Evolutionary conservation across 2,329 filamentous ascomycete species (phyloP).

Genomic region (Fusarium bactridioides): DNA sequence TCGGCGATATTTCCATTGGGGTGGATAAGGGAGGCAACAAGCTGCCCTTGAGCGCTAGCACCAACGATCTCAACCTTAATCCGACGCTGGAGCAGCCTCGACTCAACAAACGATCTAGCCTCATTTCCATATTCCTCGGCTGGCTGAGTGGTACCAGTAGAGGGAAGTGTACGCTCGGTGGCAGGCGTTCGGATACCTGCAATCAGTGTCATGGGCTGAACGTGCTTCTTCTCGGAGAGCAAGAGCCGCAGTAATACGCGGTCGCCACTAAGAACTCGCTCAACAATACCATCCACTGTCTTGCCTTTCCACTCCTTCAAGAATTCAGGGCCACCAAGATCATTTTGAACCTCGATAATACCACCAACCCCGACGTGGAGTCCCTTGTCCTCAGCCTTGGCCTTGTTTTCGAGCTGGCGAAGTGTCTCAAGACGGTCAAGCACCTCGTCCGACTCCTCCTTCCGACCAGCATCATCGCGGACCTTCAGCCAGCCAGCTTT

Average conservation of each 20-base stretch:
- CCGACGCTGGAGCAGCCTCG: conserved; percentile 83
- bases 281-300: conserved; percentile 83
- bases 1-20: conserved; percentile 92
- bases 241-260: conserved; percentile 85
- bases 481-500: conserved; percentile 93
- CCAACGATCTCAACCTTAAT: conserved; percentile 86
- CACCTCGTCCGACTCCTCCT: conserved; percentile 84
- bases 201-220: conserved; percentile 87
- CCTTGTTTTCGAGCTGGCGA: conserved; percentile 77
- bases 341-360: conserved; percentile 80
- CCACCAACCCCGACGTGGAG: conserved; percentile 75
- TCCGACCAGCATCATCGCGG: conserved; percentile 90
- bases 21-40: conserved; percentile 89
- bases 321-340: conserved; percentile 81
- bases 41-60: conserved; percentile 85
- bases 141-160: conserved; percentile 80
- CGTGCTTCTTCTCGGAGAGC: conserved; percentile 81
- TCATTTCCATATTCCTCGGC: conserved; percentile 92
- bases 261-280: conserved; percentile 91
- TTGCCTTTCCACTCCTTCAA: conserved; percentile 86
- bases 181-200: conserved; percentile 89
- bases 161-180: conserved; percentile 83
- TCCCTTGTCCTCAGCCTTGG: conserved; percentile 80
- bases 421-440: conserved; percentile 78
- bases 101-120: conserved; percentile 86